phyloP scores from a whole-genome alignment of 345 rosid genomes.

The Citrus hindsii region DNA sequence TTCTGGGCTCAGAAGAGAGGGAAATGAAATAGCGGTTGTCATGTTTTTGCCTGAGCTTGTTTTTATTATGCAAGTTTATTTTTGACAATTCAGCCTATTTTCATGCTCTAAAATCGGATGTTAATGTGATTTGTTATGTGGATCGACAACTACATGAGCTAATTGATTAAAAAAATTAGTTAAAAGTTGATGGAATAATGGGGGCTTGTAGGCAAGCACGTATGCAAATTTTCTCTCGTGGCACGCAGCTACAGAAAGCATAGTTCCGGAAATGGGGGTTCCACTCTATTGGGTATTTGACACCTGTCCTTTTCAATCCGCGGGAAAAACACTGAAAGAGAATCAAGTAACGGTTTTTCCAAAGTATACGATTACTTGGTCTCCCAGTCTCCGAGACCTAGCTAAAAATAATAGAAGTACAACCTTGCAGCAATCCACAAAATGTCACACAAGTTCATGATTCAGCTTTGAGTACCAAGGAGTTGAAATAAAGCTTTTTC shows the following conservation, averaged over 20 bases:
- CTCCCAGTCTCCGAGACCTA: neutral
- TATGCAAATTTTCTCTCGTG: neutral
- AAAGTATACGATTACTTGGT: neutral
- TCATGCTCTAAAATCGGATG: slow-evolving; percentile 21
- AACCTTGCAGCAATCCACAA: neutral
- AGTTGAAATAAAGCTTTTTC: neutral
- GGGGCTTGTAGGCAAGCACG: neutral
- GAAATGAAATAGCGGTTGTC: slow-evolving; percentile 21
- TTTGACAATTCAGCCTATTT: slow-evolving; percentile 15
- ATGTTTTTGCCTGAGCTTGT: slow-evolving; percentile 17
- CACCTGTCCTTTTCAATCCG: neutral
- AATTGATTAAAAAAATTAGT: neutral
- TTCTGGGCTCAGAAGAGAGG: too few relatives aligned
- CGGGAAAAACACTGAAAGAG: neutral
- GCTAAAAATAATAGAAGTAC: neutral
- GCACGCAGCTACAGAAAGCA: neutral
- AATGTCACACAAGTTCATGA: neutral
- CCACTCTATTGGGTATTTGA: neutral
- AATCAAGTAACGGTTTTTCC: neutral
- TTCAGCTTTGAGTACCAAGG: neutral
- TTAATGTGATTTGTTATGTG: neutral
- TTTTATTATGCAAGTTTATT: neutral
- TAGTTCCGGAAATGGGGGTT: neutral
- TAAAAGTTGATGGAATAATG: neutral
- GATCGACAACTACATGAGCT: neutral